Evolutionary conservation across 495 filamentous ascomycete genomes (phyloP).

Genomic region (Mytilinidion resinicola): DNA sequence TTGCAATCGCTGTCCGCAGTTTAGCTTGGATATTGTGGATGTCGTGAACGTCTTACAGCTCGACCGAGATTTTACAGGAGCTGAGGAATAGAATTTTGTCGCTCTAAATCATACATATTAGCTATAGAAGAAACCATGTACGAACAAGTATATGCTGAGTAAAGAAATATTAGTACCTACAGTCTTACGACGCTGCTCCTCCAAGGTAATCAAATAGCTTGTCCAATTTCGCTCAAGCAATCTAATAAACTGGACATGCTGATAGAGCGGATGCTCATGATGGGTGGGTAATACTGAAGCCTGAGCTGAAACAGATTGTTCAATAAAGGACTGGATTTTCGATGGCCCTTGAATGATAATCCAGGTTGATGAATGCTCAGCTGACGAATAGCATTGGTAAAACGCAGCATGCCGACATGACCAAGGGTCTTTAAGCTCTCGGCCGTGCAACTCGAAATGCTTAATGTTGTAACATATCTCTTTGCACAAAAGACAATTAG

Average conservation of each 20-base stretch:
- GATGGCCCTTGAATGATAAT: not conserved
- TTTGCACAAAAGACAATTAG: not conserved
- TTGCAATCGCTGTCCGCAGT: not conserved
- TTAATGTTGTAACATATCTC: constrained; percentile 30
- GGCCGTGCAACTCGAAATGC: constrained; percentile 25
- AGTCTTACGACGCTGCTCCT: not conserved
- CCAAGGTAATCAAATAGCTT: not conserved
- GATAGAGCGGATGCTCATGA: not conserved
- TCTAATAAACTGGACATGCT: not conserved
- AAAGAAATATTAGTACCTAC: too few species aligned
- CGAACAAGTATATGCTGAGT: too few species aligned
- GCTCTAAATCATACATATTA: too few species aligned
- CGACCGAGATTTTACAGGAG: too few species aligned
- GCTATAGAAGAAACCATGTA: too few species aligned
- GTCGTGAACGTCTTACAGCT: not conserved
- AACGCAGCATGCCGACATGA: constrained; percentile 31
- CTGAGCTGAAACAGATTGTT: not conserved
- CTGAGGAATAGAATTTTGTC: too few species aligned
- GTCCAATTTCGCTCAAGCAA: not conserved
- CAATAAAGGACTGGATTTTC: not conserved
- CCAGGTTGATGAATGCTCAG: not conserved
- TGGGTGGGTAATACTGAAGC: not conserved
- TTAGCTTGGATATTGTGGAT: not conserved
- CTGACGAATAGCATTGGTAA: constrained; percentile 21
- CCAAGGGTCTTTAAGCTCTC: constrained; percentile 29